These are phyloP conservation scores for Erysimum pusillum DNA, from an alignment of 441 rosid species.

Conservation along the genomic window DNA sequence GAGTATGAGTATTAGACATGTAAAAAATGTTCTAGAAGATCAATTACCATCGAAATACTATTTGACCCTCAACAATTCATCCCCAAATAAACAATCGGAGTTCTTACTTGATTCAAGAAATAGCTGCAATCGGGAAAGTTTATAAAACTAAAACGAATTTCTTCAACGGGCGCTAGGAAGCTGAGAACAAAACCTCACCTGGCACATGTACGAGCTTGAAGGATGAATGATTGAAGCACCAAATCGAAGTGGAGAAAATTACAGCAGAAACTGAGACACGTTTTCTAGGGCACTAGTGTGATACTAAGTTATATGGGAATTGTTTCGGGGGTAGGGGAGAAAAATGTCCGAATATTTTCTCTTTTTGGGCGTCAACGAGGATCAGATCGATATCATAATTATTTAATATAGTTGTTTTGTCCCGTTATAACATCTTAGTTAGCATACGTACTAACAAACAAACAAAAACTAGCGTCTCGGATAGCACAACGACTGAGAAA, in stretches of 20 bases:
- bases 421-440: background rate
- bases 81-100: background rate
- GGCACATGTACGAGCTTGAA: constrained; percentile 3
- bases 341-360: background rate
- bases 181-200: constrained; percentile 1
- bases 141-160: constrained; percentile 4
- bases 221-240: constrained; percentile 11
- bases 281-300: background rate
- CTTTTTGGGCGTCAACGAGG: constrained; percentile 18
- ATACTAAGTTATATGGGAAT: background rate
- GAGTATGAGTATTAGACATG: background rate
- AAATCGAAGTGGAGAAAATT: background rate
- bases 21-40: background rate
- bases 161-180: background rate
- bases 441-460: background rate
- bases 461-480: background rate
- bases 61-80: constrained; percentile 11
- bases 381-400: background rate
- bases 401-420: background rate
- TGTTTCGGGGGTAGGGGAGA: background rate
- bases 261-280: background rate
- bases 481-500: constrained; percentile 15
- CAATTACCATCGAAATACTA: background rate
- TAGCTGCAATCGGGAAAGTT: background rate
- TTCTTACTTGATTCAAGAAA: background rate